Base-by-base conservation (phyloP, 2,329 filamentous ascomycete genomes). In the Cladosporium sp. region DNA sequence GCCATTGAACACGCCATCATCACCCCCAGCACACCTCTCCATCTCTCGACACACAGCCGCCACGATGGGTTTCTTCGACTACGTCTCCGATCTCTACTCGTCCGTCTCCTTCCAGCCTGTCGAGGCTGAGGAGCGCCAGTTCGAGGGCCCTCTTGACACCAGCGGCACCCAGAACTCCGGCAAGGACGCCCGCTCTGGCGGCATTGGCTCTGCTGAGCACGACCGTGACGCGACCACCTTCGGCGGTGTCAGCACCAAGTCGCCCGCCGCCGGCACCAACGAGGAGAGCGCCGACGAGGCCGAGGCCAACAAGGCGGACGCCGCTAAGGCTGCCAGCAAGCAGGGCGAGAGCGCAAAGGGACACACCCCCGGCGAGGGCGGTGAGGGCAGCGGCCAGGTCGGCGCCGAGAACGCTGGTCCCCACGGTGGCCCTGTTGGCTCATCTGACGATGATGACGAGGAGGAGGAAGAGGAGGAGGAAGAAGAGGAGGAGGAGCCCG, bases 401-500 rank as follows among this genome's bases (percentile, higher is more conserved):
- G 67, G 67, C 12, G 38, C 61, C 20, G 61, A 65, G 25, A 62
- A 59, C 25, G 61, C 60, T 56, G 67, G 67, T 30, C 67, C 67
- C 36, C 61, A 67, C 60, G 67, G 67, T 19, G 67, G 67, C 9
- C 52, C 61, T 22, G 64, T 68, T 25, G 71, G 73, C 62, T 77
- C 75, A 64, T 66, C 70, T 59, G 77, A 76, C 56, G 78, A 78
- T 28, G 78, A 78, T 45, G 77, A 77, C 19, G 83, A 80, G 43
- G 82, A 80, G 8, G 79, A 77, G 40, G 86, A 87, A 43, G 88
- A 87, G 25, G 88, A 88, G 43, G 87, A 88, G 36, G 87, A 88
- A 37, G 88, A 91, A 19, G 89, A 92, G 61, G 90, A 94, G 55
- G 90, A 93, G 63, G 87, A 91, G 62, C 88, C 92, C 65, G 90